phyloP scores from a whole-genome alignment of 1,284 basidiomycete species.

The Tilletia setariae region DNA sequence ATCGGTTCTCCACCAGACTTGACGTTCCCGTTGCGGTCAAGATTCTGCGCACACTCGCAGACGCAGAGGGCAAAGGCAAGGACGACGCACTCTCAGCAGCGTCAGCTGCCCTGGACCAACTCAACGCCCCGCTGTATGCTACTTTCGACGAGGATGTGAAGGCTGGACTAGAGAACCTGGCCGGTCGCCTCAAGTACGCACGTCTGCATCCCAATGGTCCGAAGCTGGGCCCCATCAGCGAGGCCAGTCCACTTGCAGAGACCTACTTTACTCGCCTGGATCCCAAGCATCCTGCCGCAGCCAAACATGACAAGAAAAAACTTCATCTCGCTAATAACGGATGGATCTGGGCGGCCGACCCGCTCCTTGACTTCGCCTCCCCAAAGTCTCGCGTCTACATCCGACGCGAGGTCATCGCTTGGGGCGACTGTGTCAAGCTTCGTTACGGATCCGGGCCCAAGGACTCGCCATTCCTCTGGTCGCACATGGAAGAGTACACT shows the following conservation, averaged over 20 bases:
- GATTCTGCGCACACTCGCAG: constrained; percentile 25
- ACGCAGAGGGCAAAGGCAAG: constrained; percentile 21
- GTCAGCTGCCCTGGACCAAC: constrained; percentile 30
- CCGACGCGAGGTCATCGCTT: constrained; percentile 90
- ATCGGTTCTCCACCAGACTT: constrained; percentile 37
- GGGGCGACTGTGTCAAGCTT: constrained; percentile 96
- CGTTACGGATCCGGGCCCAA: constrained; percentile 65
- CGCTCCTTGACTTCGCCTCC: constrained; percentile 90
- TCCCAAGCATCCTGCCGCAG: constrained; percentile 33
- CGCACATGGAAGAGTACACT: constrained; percentile 75
- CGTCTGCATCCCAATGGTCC: constrained; percentile 42
- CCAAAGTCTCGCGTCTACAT: constrained; percentile 92
- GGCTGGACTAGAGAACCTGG: constrained; percentile 39
- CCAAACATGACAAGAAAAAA: constrained; percentile 64
- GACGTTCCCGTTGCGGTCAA: constrained; percentile 27
- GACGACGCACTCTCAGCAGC: constrained; percentile 28
- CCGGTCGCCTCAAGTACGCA: constrained; percentile 39
- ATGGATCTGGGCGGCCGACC: constrained; percentile 97
- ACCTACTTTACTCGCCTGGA: constrained; percentile 47
- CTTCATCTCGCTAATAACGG: constrained; percentile 89
- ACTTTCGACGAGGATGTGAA: constrained; percentile 45
- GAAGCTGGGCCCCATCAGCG: constrained; percentile 37
- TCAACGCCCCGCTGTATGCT: constrained; percentile 38
- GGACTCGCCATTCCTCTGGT: constrained; percentile 92
- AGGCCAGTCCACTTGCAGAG: constrained; percentile 39